phyloP scores from a whole-genome alignment of 2,329 filamentous ascomycete genomes.

The Coniochaeta hoffmannii region DNA sequence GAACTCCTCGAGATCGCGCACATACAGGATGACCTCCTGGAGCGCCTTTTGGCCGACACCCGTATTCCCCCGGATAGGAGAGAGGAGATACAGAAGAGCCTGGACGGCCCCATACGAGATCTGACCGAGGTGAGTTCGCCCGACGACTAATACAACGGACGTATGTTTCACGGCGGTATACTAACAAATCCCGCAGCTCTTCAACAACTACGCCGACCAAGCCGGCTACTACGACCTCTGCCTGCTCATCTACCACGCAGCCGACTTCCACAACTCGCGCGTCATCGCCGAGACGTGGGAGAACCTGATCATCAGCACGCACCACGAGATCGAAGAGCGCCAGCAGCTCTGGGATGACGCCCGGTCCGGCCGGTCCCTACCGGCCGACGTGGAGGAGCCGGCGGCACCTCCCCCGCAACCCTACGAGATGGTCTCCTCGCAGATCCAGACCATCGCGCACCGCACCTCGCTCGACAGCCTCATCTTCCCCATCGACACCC shows the following conservation, averaged over 20 bases:
- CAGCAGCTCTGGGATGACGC: constrained; percentile 26
- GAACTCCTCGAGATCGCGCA: constrained; percentile 88
- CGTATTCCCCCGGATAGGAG: constrained; percentile 60
- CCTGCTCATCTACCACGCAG: constrained; percentile 83
- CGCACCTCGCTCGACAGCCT: constrained; percentile 58
- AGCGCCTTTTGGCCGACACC: constrained; percentile 65
- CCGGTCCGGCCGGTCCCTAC: constrained; percentile 33
- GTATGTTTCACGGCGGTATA: too few relatives aligned
- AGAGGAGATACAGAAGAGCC: constrained; percentile 54
- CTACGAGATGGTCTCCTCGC: constrained; percentile 62
- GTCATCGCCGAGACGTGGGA: constrained; percentile 83
- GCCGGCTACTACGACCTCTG: constrained; percentile 87
- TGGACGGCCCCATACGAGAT: constrained; percentile 72
- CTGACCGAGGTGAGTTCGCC: constrained; percentile 62
- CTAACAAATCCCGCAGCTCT: constrained; percentile 56
- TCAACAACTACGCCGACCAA: constrained; percentile 83
- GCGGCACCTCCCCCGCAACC: constrained; percentile 43
- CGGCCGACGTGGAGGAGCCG: constrained; percentile 15
- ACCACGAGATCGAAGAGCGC: constrained; percentile 45
- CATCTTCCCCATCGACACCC: constrained; percentile 55
- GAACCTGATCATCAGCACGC: constrained; percentile 67
- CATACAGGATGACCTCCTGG: constrained; percentile 86
- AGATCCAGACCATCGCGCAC: constrained; percentile 57
- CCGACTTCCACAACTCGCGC: constrained; percentile 81
- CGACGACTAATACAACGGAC: neutral